A percentile compares a stretch with the other conserved stretches of the same genome.
These are phyloP conservation scores for Copromyces sp. DNA, from an alignment of 495 filamentous ascomycete genomes.

Conservation along the genomic window DNA sequence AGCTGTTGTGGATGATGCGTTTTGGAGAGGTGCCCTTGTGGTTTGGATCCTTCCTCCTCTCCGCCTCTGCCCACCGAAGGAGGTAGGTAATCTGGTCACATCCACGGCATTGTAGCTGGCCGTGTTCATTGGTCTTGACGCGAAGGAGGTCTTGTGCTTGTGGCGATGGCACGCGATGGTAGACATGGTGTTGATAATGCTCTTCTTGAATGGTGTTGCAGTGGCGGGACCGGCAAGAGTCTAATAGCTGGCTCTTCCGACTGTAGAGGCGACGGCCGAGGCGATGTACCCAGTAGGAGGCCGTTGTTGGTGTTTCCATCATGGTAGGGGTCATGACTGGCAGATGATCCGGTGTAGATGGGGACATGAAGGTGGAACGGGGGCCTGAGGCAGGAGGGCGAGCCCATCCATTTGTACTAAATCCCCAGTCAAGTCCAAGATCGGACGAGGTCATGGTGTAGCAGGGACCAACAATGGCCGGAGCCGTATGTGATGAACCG, in stretches of 20 bases:
- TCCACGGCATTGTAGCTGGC: conserved; percentile 17
- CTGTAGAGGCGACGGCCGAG: background rate
- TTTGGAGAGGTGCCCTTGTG: conserved; percentile 12
- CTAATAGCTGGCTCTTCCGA: background rate
- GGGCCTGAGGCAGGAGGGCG: background rate
- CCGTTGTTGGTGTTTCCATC: background rate
- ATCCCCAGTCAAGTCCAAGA: background rate
- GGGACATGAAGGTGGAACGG: background rate
- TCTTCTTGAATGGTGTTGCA: background rate
- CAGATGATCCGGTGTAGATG: background rate
- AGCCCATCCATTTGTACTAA: background rate
- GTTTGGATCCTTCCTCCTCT: conserved; percentile 9
- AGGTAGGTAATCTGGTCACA: conserved; percentile 17
- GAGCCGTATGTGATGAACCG: background rate
- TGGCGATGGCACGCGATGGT: background rate
- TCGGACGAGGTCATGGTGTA: background rate
- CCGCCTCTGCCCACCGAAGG: conserved; percentile 21
- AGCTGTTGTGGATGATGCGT: conserved; percentile 18
- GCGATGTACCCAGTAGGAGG: background rate
- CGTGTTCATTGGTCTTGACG: conserved; percentile 11
- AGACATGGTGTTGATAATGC: background rate
- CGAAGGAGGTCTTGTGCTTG: conserved; percentile 7
- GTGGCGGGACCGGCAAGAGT: background rate
- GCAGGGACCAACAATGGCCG: background rate
- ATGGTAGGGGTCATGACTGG: background rate